Evolutionary conservation across 1,284 basidiomycete genomes (phyloP).

Genomic region (Trametes versicolor): DNA sequence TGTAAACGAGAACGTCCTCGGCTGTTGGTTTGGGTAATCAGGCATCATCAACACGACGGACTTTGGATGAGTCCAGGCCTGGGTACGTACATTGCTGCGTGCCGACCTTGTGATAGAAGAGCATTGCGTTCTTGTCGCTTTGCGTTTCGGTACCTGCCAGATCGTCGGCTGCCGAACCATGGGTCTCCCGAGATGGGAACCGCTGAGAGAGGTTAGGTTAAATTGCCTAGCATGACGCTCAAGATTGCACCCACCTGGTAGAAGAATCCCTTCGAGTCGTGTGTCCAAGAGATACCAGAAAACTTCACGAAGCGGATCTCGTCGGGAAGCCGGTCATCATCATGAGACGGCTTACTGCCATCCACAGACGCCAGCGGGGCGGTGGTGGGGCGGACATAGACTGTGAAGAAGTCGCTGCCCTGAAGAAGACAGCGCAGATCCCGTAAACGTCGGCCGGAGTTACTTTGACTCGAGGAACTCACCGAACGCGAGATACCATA

Average conservation of each 20-base stretch:
- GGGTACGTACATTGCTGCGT: slow-evolving; percentile 68
- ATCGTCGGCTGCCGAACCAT: slow-evolving; percentile 60
- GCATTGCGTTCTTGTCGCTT: slow-evolving; percentile 73
- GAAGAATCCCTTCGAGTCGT: slow-evolving; percentile 84
- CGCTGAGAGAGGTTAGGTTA: slow-evolving; percentile 49
- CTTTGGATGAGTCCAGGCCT: background rate
- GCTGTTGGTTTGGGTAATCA: slow-evolving; percentile 49
- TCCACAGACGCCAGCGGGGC: slow-evolving; percentile 60
- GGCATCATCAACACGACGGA: slow-evolving; percentile 7
- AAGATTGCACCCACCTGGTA: slow-evolving; percentile 78
- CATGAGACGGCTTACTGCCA: slow-evolving; percentile 51
- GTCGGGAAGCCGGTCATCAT: slow-evolving; percentile 67
- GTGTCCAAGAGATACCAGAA: slow-evolving; percentile 75
- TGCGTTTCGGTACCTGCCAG: slow-evolving; percentile 72
- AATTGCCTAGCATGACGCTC: slow-evolving; percentile 10
- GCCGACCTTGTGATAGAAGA: slow-evolving; percentile 79
- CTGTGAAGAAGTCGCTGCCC: slow-evolving; percentile 81
- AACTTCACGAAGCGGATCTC: slow-evolving; percentile 83
- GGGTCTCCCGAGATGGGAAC: slow-evolving; percentile 62
- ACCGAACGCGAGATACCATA: slow-evolving; percentile 82
- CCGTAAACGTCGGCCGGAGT: slow-evolving; percentile 31
- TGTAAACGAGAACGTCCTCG: slow-evolving; percentile 73
- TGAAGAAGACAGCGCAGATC: slow-evolving; percentile 39
- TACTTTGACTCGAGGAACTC: slow-evolving; percentile 28
- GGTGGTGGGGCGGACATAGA: slow-evolving; percentile 73